Conservation (phyloP, 129 eudicot species). For the Logfia minima region DNA sequence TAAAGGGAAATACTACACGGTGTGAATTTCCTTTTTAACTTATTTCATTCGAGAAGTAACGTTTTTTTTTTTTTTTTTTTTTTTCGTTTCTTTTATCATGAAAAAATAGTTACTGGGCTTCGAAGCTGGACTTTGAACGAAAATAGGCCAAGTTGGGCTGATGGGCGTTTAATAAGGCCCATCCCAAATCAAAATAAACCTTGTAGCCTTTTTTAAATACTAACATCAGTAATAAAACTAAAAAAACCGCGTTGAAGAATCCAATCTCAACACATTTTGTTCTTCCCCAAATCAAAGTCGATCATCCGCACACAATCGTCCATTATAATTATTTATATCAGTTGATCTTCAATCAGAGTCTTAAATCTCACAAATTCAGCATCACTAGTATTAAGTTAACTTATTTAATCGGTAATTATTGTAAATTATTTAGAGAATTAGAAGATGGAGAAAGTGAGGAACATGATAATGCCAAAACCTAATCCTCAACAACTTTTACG, state of each 20-base stretch:
- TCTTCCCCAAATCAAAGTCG: background rate
- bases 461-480: conserved; percentile 77
- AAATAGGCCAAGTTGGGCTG: too few species aligned
- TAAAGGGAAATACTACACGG: too few species aligned
- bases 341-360: background rate
- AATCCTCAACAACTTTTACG: conserved; percentile 75
- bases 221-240: background rate
- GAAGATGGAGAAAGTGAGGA: conserved; percentile 82
- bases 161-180: background rate
- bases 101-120: too few species aligned
- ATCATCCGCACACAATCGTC: background rate
- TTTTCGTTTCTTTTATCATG: too few species aligned
- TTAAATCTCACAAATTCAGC: background rate
- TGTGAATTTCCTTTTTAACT: too few species aligned
- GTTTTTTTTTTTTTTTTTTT: too few species aligned
- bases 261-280: background rate
- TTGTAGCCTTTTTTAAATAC: background rate
- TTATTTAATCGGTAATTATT: too few species aligned
- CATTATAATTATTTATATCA: background rate
- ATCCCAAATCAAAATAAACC: too few species aligned
- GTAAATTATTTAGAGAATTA: background rate
- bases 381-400: background rate
- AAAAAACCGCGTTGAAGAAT: background rate
- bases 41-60: too few species aligned
- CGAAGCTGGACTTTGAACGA: background rate